Evolutionary conservation across 2,329 filamentous ascomycete species (phyloP).

Genomic region (Cylindrodendrum hubeiense): DNA sequence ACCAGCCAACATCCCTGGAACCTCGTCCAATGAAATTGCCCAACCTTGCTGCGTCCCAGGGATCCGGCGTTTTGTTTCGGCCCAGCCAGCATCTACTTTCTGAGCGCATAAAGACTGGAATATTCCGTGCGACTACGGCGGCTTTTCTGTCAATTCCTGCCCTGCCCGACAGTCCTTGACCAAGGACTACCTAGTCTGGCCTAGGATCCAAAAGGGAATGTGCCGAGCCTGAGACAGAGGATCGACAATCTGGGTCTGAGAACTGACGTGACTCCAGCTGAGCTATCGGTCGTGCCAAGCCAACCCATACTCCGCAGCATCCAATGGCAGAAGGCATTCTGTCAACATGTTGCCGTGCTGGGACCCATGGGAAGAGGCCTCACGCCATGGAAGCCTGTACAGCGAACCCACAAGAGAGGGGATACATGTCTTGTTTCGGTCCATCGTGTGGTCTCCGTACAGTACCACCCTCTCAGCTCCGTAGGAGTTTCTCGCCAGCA

Average conservation of each 20-base stretch:
- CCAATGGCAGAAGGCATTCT: conserved; percentile 17
- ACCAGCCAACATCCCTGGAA: conserved; percentile 2
- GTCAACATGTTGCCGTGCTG: conserved; percentile 14
- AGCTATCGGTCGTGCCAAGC: conserved; percentile 19
- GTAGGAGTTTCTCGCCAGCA: background rate
- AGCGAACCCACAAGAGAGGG: conserved; percentile 9
- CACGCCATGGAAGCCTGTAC: conserved; percentile 2
- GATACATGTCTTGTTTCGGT: conserved; percentile 3
- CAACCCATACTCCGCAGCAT: background rate
- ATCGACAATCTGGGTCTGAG: conserved; percentile 23
- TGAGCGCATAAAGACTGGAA: conserved; percentile 16
- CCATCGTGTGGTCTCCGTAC: conserved; percentile 5
- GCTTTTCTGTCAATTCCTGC: too few relatives aligned
- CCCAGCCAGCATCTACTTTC: conserved; percentile 14
- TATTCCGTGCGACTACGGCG: conserved; percentile 29
- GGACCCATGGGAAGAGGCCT: conserved; percentile 11
- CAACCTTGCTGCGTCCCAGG: conserved; percentile 11
- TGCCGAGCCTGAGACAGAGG: conserved; percentile 30
- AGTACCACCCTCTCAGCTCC: background rate
- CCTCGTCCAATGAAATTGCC: conserved; percentile 7
- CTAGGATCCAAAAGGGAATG: conserved; percentile 16
- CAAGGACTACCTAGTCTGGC: conserved; percentile 16
- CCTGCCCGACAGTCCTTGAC: conserved; percentile 7
- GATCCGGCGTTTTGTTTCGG: conserved; percentile 18
- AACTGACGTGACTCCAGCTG: conserved; percentile 27